These are phyloP conservation scores for Xylariales sp. DNA, from an alignment of 2,329 filamentous ascomycete species.

Conservation along the genomic window DNA sequence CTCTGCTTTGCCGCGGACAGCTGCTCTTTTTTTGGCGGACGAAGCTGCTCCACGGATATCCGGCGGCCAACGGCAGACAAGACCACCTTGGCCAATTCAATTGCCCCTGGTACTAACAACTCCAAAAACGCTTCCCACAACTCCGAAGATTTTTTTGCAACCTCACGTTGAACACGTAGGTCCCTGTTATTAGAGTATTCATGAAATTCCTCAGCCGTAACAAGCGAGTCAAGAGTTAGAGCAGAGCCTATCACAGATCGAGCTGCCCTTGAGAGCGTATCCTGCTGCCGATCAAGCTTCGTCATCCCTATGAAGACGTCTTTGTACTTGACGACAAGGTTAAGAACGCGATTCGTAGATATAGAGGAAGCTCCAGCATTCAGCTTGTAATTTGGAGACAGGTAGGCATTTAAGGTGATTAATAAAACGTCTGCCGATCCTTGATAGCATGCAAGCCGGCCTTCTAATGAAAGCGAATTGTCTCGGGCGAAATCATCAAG, in stretches of 20 bases:
- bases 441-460: conserved; percentile 57
- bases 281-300: conserved; percentile 42
- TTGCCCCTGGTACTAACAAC: conserved; percentile 60
- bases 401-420: conserved; percentile 53
- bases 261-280: conserved; percentile 49
- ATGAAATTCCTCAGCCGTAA: conserved; percentile 63
- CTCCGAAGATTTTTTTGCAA: conserved; percentile 65
- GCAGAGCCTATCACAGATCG: conserved; percentile 63
- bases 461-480: conserved; percentile 47
- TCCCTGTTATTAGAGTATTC: conserved; percentile 55
- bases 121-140: conserved; percentile 77
- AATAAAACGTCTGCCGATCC: conserved; percentile 59
- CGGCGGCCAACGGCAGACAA: conserved; percentile 67
- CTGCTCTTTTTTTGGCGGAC: conserved; percentile 43
- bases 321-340: conserved; percentile 59
- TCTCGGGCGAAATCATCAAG: conserved; percentile 60
- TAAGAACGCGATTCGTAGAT: conserved; percentile 61
- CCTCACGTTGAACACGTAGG: conserved; percentile 59
- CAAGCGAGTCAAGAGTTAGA: conserved; percentile 67
- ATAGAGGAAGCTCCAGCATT: conserved; percentile 51
- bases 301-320: conserved; percentile 54
- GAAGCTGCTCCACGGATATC: conserved; percentile 71
- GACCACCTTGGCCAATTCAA: conserved; percentile 71
- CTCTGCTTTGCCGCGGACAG: conserved; percentile 47
- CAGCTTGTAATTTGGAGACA: conserved; percentile 38